These are phyloP conservation scores for Phytopythium boreale DNA, from an alignment of 352 stramenopile species.

Conservation along the genomic window DNA sequence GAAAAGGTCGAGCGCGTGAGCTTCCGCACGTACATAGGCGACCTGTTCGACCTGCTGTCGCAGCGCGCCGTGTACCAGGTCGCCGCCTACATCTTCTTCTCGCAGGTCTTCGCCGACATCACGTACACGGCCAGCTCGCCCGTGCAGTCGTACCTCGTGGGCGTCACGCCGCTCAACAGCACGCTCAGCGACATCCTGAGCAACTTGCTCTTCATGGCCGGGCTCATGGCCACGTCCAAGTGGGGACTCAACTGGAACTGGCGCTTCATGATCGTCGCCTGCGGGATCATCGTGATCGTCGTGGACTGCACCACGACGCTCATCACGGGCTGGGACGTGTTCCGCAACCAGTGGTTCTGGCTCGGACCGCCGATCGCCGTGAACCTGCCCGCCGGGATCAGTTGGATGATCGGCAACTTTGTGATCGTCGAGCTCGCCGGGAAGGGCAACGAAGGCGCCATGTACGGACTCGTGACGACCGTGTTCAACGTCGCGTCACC, in stretches of 20 bases:
- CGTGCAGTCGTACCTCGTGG: constrained; percentile 19
- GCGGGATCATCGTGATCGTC: constrained; percentile 9
- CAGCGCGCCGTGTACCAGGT: constrained; percentile 28
- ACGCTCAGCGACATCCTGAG: constrained; percentile 18
- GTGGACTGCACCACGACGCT: constrained; percentile 14
- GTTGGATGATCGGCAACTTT: constrained; percentile 20
- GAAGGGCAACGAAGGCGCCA: constrained; percentile 27
- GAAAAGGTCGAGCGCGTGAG: constrained; percentile 21
- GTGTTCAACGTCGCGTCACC: constrained; percentile 20
- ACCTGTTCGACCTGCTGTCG: constrained; percentile 29
- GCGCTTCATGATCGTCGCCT: constrained; percentile 24
- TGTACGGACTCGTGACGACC: constrained; percentile 33
- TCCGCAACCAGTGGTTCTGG: constrained; percentile 16
- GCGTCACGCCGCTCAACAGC: constrained; percentile 21
- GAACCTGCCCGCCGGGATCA: constrained; percentile 16
- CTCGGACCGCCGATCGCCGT: constrained; percentile 12
- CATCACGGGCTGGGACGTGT: constrained; percentile 11
- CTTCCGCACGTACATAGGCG: constrained; percentile 18
- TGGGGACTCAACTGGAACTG: constrained; percentile 31
- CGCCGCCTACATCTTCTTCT: constrained; percentile 20
- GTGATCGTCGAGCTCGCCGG: constrained; percentile 30
- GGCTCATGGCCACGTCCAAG: constrained; percentile 20
- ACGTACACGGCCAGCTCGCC: constrained; percentile 14
- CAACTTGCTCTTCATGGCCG: constrained; percentile 17
- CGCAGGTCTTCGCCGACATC: constrained; percentile 19